These are phyloP conservation scores for Biancaea sappan DNA, from an alignment of 306 rosid genomes.

Conservation along the genomic window DNA sequence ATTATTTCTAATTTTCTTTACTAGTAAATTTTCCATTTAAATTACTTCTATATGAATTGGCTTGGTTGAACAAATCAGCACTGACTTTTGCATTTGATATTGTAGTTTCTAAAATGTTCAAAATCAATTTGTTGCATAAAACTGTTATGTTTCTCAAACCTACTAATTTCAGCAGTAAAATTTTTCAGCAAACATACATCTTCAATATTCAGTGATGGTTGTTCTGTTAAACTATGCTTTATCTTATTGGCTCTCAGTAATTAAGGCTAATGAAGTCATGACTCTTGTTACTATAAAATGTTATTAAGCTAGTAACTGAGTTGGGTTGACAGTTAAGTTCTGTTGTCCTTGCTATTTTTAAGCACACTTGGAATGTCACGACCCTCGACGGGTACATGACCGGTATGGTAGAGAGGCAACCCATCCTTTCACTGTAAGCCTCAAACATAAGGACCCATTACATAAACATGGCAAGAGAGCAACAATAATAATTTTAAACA, in stretches of 20 bases:
- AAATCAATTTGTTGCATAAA: neutral
- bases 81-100: neutral
- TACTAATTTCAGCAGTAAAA: neutral
- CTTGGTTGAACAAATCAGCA: neutral
- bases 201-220: neutral
- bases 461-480: too few species aligned
- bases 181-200: too few species aligned
- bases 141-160: neutral
- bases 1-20: neutral
- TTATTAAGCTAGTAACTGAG: neutral
- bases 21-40: neutral
- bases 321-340: neutral
- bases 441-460: too few species aligned
- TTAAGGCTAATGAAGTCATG: neutral
- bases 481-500: too few species aligned
- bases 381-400: too few species aligned
- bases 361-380: too few species aligned
- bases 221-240: neutral
- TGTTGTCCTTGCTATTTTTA: constrained; percentile 18
- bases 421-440: too few species aligned
- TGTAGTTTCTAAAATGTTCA: neutral
- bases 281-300: constrained; percentile 9
- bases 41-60: neutral
- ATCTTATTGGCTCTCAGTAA: neutral
- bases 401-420: too few species aligned